Conservation (phyloP, 257 asterid genomes). For the Orobanche coerulescens region DNA sequence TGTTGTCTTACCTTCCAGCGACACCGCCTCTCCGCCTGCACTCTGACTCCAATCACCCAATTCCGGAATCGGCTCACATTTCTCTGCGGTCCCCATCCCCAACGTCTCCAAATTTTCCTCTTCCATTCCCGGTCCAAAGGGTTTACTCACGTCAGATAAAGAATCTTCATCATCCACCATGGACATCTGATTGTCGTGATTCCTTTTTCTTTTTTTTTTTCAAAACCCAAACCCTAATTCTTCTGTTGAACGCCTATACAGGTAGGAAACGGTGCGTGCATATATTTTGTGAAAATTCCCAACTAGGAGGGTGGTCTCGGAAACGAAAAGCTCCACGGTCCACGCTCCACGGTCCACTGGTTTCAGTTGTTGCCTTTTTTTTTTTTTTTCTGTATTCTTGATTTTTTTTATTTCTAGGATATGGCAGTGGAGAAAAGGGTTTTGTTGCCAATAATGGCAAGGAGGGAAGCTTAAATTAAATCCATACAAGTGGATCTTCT, state of each 20-base stretch:
- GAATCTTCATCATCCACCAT: constrained; percentile 39
- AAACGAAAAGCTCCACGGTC: constrained; percentile 4
- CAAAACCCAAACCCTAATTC: constrained; percentile 64
- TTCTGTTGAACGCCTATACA: not conserved
- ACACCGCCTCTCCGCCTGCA: constrained; percentile 23
- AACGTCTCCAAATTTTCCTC: constrained; percentile 23
- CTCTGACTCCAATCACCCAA: constrained; percentile 26
- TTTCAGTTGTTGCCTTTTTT: constrained; percentile 17
- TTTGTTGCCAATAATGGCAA: not conserved
- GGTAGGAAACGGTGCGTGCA: constrained; percentile 1
- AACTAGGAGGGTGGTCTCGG: constrained; percentile 29
- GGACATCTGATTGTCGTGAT: constrained; percentile 14
- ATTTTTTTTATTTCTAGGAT: not conserved
- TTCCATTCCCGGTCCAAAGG: constrained; percentile 27
- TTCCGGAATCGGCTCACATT: constrained; percentile 32
- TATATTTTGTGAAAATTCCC: constrained; percentile 9
- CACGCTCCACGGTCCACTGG: not conserved
- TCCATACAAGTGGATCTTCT: too few relatives aligned
- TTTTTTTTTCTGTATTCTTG: not conserved
- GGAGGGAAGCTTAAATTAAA: too few relatives aligned
- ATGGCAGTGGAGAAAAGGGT: not conserved
- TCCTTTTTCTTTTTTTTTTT: not conserved
- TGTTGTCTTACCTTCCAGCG: constrained; percentile 21
- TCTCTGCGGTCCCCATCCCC: constrained; percentile 19
- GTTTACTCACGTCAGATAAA: constrained; percentile 25